phyloP scores from a whole-genome alignment of 257 asterid genomes.

The Solanum paucissectum region DNA sequence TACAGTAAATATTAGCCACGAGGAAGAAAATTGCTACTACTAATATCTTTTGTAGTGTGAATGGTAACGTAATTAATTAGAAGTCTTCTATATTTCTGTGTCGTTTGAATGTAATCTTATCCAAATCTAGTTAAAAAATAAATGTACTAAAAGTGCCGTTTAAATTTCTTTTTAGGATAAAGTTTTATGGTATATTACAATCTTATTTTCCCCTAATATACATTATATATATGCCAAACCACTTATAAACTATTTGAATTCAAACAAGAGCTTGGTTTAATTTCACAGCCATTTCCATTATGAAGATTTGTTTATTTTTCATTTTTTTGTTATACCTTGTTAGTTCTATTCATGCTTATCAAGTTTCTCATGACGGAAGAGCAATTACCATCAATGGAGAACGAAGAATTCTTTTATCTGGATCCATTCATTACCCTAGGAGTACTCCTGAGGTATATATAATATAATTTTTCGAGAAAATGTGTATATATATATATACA shows the following conservation, averaged over 20 bases:
- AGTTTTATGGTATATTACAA: background rate
- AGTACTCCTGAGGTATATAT: conserved; percentile 42
- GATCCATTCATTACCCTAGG: conserved; percentile 73
- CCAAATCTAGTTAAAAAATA: background rate
- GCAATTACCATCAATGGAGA: conserved; percentile 51
- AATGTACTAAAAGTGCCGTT: background rate
- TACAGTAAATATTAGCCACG: too few species aligned
- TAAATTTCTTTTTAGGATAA: background rate
- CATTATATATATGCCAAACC: background rate
- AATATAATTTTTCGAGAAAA: too few species aligned
- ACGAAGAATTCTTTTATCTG: conserved; percentile 43
- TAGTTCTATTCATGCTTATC: background rate
- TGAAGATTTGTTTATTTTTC: background rate
- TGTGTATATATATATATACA: too few species aligned
- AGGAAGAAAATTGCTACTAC: background rate
- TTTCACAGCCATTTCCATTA: background rate
- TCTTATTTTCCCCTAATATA: background rate
- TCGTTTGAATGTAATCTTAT: background rate
- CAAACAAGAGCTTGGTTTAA: background rate
- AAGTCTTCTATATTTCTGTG: background rate
- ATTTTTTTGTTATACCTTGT: background rate
- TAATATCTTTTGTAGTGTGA: background rate
- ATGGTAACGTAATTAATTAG: background rate
- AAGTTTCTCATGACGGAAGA: conserved; percentile 53
- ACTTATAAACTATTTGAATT: background rate